Evolutionary conservation across 2,329 filamentous ascomycete species (phyloP).

Genomic region (Neodidymelliopsis sp.): DNA sequence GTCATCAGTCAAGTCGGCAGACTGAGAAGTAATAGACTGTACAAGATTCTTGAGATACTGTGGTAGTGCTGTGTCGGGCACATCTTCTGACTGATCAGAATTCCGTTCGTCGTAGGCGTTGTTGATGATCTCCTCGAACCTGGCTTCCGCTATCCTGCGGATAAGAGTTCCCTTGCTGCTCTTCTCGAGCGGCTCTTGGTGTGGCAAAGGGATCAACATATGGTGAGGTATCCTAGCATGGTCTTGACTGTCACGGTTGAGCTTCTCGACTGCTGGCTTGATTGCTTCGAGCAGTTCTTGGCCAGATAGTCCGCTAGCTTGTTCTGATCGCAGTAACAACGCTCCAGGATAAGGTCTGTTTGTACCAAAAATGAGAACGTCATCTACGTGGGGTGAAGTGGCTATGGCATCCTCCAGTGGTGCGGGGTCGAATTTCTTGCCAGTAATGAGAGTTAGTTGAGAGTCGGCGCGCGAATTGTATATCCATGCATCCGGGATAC

Average conservation of each 20-base stretch:
- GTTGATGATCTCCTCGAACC: slow-evolving; percentile 58
- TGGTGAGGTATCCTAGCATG: slow-evolving; percentile 60
- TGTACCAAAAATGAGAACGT: slow-evolving; percentile 69
- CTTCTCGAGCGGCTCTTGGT: slow-evolving; percentile 57
- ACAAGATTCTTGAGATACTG: slow-evolving; percentile 30
- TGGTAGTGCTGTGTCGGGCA: slow-evolving; percentile 40
- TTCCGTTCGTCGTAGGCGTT: slow-evolving; percentile 51
- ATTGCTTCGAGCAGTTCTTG: slow-evolving; percentile 53
- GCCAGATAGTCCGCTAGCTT: slow-evolving; percentile 37
- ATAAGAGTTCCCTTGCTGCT: slow-evolving; percentile 70
- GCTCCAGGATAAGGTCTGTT: slow-evolving; percentile 63
- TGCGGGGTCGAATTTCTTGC: slow-evolving; percentile 73
- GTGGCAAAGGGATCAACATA: slow-evolving; percentile 60
- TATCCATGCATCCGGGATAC: slow-evolving; percentile 63
- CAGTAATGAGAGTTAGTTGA: slow-evolving; percentile 68
- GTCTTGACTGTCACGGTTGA: slow-evolving; percentile 59
- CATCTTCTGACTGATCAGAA: slow-evolving; percentile 17
- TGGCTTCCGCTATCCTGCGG: slow-evolving; percentile 59
- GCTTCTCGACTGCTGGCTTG: slow-evolving; percentile 54
- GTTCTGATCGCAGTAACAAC: slow-evolving; percentile 59
- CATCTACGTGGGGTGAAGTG: slow-evolving; percentile 56
- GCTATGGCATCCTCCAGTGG: slow-evolving; percentile 65
- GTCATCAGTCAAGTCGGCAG: slow-evolving; percentile 39
- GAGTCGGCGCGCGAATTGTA: slow-evolving; percentile 69
- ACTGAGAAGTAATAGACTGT: slow-evolving; percentile 32